Percentiles rank a stretch among this genome's conserved stretches.
Conservation (phyloP, 192 early-diverging fungal genomes). For the Phlyctochytrium arcticum region DNA sequence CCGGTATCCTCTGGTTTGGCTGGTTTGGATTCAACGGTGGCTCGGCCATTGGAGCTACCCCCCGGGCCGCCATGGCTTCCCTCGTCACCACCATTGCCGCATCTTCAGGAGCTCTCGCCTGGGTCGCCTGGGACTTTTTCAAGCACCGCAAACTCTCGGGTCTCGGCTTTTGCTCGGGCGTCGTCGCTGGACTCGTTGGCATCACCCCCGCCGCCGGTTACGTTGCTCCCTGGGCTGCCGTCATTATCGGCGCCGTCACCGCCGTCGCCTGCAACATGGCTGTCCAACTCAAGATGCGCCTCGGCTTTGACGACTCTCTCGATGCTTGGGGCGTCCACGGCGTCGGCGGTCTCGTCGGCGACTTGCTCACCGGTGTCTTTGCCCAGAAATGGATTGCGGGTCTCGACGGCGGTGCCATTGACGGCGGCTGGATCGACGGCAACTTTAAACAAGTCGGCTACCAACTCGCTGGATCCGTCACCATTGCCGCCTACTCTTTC, state of each 20-base stretch:
- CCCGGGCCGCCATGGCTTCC: constrained; percentile 82
- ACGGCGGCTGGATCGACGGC: constrained; percentile 64
- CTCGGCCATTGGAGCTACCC: constrained; percentile 70
- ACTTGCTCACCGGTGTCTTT: constrained; percentile 88
- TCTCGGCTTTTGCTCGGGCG: constrained; percentile 92
- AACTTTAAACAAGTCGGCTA: constrained; percentile 64
- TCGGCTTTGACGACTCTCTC: constrained; percentile 88
- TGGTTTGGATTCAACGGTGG: constrained; percentile 98
- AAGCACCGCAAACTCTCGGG: constrained; percentile 72
- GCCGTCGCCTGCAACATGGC: constrained; percentile 76
- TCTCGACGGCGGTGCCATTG: constrained; percentile 51
- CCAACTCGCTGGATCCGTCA: constrained; percentile 63
- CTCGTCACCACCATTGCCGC: constrained; percentile 84
- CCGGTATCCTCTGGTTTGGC: constrained; percentile 88
- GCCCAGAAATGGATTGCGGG: constrained; percentile 70
- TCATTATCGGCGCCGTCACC: constrained; percentile 75
- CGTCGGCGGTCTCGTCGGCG: constrained; percentile 70
- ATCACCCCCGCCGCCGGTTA: constrained; percentile 91
- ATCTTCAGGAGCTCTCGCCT: constrained; percentile 73
- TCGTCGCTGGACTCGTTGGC: constrained; percentile 84
- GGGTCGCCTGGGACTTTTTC: constrained; percentile 77
- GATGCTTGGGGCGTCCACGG: constrained; percentile 74
- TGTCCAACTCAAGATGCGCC: constrained; percentile 73
- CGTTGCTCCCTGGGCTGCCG: constrained; percentile 74
- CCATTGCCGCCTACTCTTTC: constrained; percentile 70